Percentiles rank a stretch among this genome's conserved stretches.
Evolutionary conservation across 1,284 basidiomycete genomes (phyloP).

Genomic region (Ceratobasidium sp.): DNA sequence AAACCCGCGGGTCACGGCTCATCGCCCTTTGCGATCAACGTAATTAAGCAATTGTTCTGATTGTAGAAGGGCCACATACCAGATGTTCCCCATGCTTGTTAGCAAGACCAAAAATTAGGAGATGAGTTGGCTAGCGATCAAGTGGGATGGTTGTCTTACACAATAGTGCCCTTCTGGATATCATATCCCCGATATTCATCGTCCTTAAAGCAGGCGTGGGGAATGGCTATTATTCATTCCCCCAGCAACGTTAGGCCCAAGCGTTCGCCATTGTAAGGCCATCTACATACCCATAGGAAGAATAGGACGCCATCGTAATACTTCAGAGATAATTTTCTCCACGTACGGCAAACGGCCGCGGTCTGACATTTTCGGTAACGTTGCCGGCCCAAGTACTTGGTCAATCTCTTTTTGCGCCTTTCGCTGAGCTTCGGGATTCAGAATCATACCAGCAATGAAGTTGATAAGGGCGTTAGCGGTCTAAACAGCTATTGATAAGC

Average conservation of each 20-base stretch:
- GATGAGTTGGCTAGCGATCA: not conserved
- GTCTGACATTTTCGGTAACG: conserved; percentile 50
- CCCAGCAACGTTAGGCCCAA: no score
- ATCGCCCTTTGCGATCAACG: conserved; percentile 15
- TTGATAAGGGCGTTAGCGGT: conserved; percentile 1
- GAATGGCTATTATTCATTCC: not conserved
- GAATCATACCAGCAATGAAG: conserved; percentile 46
- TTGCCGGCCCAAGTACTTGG: conserved; percentile 47
- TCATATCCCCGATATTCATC: conserved; percentile 2
- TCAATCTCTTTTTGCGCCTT: conserved; percentile 52
- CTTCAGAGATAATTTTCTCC: conserved; percentile 16
- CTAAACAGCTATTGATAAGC: conserved; percentile 2
- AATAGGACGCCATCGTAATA: conserved; percentile 17
- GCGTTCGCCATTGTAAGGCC: no score
- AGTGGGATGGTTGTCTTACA: conserved; percentile 9
- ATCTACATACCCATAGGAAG: conserved; percentile 21
- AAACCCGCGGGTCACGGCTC: conserved; percentile 17
- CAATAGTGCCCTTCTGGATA: not conserved
- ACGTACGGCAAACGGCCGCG: conserved; percentile 51
- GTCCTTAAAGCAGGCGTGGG: not conserved
- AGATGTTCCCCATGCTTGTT: conserved; percentile 2
- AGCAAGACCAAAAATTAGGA: no score
- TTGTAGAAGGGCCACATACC: not conserved
- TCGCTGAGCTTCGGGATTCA: conserved; percentile 46
- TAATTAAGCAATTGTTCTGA: not conserved